Evolutionary conservation across 441 rosid species (phyloP), one percentile per base, ranked within the genome.

Genomic region (Cnidoscolus chayamansa): DNA sequence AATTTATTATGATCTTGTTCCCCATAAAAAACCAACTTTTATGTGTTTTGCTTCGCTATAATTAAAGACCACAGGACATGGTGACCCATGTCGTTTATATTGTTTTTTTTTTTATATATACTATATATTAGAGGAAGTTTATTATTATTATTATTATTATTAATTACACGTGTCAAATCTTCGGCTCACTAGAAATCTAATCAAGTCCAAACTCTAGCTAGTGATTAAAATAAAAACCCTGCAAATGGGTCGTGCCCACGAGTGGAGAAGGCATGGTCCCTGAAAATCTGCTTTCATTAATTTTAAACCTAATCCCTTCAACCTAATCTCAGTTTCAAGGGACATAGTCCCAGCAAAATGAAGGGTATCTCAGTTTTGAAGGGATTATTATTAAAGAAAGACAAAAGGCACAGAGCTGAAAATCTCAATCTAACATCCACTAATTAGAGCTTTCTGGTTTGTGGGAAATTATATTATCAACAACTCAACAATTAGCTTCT

Each of bases 221-320:
- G 8, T 35, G 3, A 63, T 47, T 63, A 67, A 67, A 76, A 58
- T 7, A 25, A 40, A 32, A 31, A 20, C 30, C 25, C 50, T 61
- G 63, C 64, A 65, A 43, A 57, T 8, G 59, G 81, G 81, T 77
- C 78, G 82, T 79, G 83, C 76, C 79, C 77, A 80, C 77, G 81
- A 77, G 79, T 79, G 81, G 84, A 65, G 60, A 47, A 8, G 66
- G 76, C 83, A 79, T 63, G 78, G 78, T 53, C 80, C 81, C 77
- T 74, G 77, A 65, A 80, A 78, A 65, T 80, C 73, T 25, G 84
- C 69, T 78, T 25, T 68, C 67, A 43, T 15, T 56, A 16, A 67
- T 31, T 67, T 8, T 2, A 62, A 60, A 58, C 57, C 16, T 50
- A 65, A 65, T 31, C 54, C 30, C 1, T 57, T 30, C 43, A 73